Evolutionary conservation across 495 filamentous ascomycete genomes (phyloP).

Genomic region (Mytilinidion resinicola): DNA sequence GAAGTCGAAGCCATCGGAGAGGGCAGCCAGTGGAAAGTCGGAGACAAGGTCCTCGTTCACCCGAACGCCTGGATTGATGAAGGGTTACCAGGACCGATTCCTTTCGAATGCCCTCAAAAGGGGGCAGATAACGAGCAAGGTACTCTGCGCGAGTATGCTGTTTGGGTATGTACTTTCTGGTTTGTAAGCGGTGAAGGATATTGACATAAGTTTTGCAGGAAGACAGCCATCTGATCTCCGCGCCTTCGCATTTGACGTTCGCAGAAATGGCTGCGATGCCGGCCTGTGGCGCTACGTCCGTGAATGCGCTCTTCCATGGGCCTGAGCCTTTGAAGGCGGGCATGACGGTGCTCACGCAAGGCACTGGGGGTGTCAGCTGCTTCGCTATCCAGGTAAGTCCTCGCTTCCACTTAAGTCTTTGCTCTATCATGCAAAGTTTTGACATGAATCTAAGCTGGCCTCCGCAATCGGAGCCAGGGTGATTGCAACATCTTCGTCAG

Average conservation of each 20-base stretch:
- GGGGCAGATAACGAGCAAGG: not conserved
- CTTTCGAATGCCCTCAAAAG: not conserved
- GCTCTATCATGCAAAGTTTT: not conserved
- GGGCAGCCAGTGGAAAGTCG: conserved; percentile 14
- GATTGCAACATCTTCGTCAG: conserved; percentile 28
- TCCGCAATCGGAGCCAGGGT: conserved; percentile 39
- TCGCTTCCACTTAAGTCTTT: not conserved
- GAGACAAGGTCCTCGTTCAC: not conserved
- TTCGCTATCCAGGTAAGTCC: conserved; percentile 23
- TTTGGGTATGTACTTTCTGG: not conserved
- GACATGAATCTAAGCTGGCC: conserved; percentile 5
- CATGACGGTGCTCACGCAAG: conserved; percentile 30
- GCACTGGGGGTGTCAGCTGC: conserved; percentile 32
- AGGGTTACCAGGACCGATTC: no score
- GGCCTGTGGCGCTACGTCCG: conserved; percentile 5
- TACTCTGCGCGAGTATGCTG: not conserved
- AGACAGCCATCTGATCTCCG: conserved; percentile 10
- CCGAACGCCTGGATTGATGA: no score
- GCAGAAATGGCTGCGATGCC: conserved; percentile 11
- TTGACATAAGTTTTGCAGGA: not conserved
- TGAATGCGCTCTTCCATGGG: conserved; percentile 12
- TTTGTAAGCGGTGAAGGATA: not conserved
- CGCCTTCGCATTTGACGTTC: conserved; percentile 8
- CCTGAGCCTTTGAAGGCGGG: conserved; percentile 1
- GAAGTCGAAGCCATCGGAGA: conserved; percentile 10